Conservation (phyloP, 495 filamentous ascomycete species). For the Chaetomidium leptoderma region DNA sequence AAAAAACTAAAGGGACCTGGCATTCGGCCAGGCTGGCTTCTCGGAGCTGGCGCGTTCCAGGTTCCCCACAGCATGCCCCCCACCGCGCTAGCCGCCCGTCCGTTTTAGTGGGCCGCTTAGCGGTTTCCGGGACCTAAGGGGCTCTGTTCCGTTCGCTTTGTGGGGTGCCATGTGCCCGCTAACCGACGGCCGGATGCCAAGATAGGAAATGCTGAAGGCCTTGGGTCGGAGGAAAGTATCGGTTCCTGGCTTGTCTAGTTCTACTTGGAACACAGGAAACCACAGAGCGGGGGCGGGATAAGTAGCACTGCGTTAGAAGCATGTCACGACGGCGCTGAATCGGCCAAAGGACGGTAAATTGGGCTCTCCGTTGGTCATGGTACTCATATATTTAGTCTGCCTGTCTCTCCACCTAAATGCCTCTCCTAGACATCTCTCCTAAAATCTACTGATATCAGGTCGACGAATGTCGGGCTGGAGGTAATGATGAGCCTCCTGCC, state of each 20-base stretch:
- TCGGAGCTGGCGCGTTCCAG: constrained; percentile 1
- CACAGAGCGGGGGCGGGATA: too few species aligned
- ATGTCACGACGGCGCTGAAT: too few species aligned
- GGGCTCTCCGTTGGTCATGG: constrained; percentile 10
- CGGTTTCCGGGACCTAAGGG: constrained; percentile 6
- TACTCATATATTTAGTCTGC: constrained; percentile 29
- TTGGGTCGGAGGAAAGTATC: too few species aligned
- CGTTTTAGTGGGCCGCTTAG: constrained; percentile 12
- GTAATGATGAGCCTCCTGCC: constrained; percentile 3
- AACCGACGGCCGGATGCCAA: background rate
- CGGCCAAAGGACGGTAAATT: background rate
- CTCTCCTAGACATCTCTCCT: constrained; percentile 21
- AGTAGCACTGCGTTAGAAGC: too few species aligned
- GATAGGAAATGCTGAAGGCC: background rate
- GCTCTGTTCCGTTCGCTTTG: background rate
- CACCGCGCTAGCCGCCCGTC: background rate
- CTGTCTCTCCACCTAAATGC: constrained; percentile 25
- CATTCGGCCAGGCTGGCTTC: constrained; percentile 26
- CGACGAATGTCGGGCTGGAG: constrained; percentile 5
- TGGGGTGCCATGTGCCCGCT: constrained; percentile 8
- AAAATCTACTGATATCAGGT: constrained; percentile 21
- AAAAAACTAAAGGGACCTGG: background rate
- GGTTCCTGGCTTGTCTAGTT: too few species aligned
- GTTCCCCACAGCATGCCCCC: constrained; percentile 2
- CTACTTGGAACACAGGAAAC: too few species aligned